Conservation (phyloP, 2,329 filamentous ascomycete species). For the Alternaria postmessia region DNA sequence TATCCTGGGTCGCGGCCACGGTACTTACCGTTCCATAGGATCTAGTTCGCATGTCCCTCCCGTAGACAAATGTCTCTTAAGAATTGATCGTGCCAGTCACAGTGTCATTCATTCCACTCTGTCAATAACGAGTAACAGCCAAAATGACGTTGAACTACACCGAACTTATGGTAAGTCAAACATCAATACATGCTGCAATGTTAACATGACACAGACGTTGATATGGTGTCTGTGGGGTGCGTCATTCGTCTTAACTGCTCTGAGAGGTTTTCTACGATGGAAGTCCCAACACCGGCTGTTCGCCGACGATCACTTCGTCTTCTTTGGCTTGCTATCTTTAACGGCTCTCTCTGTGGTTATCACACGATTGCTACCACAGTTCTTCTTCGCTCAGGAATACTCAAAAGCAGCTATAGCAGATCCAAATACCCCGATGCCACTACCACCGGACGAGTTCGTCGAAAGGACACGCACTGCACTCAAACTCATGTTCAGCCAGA, state of each 20-base stretch:
- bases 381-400: slow-evolving; percentile 9
- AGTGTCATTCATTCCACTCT: too few relatives aligned
- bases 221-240: neutral
- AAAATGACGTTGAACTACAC: neutral
- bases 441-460: neutral
- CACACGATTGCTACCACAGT: slow-evolving; percentile 8
- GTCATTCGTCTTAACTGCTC: neutral
- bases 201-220: neutral
- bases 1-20: neutral
- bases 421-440: too few relatives aligned
- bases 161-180: neutral
- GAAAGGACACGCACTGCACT: slow-evolving; percentile 4
- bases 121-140: too few relatives aligned
- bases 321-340: neutral
- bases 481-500: slow-evolving; percentile 16
- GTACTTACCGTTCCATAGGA: neutral
- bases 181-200: neutral
- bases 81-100: neutral
- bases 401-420: neutral
- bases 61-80: neutral
- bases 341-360: neutral
- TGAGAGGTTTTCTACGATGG: neutral
- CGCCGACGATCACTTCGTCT: neutral
- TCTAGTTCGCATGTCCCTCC: neutral
- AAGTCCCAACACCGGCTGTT: neutral